Conservation (phyloP, 495 filamentous ascomycete genomes). For the Trichoderma parareesei region DNA sequence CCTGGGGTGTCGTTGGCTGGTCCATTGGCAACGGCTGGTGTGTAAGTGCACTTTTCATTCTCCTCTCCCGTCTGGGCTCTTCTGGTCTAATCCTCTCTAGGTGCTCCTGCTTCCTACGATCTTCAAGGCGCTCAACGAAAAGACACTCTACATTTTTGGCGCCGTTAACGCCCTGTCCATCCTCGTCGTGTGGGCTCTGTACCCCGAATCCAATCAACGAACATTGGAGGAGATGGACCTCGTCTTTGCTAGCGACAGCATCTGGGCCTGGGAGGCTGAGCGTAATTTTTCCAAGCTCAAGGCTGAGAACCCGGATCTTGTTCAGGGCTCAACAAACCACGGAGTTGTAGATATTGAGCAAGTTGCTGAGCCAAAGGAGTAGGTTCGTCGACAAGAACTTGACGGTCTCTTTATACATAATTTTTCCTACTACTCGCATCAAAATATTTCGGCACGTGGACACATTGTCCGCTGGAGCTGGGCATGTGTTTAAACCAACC, state of each 20-base stretch:
- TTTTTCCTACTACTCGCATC: no score
- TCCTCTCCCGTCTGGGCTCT: neutral
- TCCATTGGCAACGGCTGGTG: conserved; percentile 33
- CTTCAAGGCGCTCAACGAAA: conserved; percentile 52
- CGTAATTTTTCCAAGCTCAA: conserved; percentile 54
- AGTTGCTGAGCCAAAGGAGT: neutral
- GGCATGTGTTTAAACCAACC: no score
- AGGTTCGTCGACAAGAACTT: neutral
- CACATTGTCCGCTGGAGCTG: no score
- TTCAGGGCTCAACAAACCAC: neutral
- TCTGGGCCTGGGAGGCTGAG: conserved; percentile 60
- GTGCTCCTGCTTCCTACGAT: conserved; percentile 55
- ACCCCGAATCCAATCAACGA: conserved; percentile 60
- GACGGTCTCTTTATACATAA: no score
- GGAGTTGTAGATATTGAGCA: neutral
- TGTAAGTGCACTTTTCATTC: neutral
- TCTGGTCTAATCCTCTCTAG: conserved; percentile 29
- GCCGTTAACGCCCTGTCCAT: conserved; percentile 54
- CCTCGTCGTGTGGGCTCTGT: conserved; percentile 60
- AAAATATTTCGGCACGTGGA: no score
- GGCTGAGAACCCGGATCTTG: conserved; percentile 34
- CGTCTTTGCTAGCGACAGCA: conserved; percentile 50
- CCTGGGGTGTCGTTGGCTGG: conserved; percentile 71
- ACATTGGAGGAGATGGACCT: conserved; percentile 65
- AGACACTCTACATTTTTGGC: conserved; percentile 61